Evolutionary conservation across 2,329 filamentous ascomycete genomes (phyloP), one percentile per base, ranked within the genome.

Genomic region (Paecilomyces sp.): DNA sequence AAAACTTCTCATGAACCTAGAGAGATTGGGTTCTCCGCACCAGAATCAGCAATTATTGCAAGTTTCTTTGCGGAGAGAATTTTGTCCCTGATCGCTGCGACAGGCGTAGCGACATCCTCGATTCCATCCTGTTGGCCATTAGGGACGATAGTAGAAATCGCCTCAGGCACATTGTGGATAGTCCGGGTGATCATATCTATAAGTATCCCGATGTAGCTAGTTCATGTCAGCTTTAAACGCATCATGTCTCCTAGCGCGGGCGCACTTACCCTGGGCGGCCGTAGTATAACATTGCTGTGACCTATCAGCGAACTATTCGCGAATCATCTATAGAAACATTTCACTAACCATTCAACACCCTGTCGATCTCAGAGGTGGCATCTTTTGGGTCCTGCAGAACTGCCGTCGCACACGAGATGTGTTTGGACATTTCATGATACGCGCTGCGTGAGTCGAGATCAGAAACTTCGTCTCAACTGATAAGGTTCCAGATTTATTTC

Each of bases 291-390:
- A 41, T 41, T 41, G 11, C 34, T 41, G 34, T 41, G 34, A 41
- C 11, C 11, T 15, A 11, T 41, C n/a, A 41, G n/a, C 12, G 34
- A 41, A 15, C 11, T n/a, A 41, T 41, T 13, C 34, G 34, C 34
- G 1, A 22, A 41, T 5, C 34, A n/a, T n/a, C 13, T 5, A 41
- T 5, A n/a, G 2, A 41, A n/a, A 11, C 3, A 41, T 41, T 15
- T 53, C 9, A 41, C 3, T 36, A 18, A 58, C 59, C 34, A 8
- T 65, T 63, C 15, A 73, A 57, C 31, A 64, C 63, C 25, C 63
- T 56, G 53, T 72, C 70, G 55, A 72, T 70, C 18, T 70, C 65
- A 3, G 53, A 56, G 4, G 64, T 57, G 3, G 68, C 67, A 7
- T 60, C 67, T 3, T 36, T 31, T 28, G 61, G 52, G 56, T 70